Evolutionary conservation across 306 rosid genomes (phyloP).

Genomic region (Cucurbita moschata): DNA sequence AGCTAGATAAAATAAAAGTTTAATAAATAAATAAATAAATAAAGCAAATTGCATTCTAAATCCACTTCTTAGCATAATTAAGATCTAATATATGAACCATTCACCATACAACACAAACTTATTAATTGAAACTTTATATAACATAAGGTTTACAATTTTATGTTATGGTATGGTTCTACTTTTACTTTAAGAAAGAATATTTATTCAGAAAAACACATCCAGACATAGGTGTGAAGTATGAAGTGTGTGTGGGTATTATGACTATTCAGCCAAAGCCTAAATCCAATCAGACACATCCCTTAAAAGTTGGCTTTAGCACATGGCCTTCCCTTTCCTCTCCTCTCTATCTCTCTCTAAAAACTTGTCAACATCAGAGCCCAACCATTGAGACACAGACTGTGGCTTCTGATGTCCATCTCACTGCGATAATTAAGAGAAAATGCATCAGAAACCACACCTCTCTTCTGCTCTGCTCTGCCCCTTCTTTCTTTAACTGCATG

Average conservation of each 20-base stretch:
- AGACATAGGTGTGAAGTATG: too few relatives aligned
- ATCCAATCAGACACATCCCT: conserved; percentile 24
- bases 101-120: too few relatives aligned
- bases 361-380: conserved; percentile 40
- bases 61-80: too few relatives aligned
- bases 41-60: too few relatives aligned
- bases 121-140: too few relatives aligned
- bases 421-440: conserved; percentile 25
- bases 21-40: too few relatives aligned
- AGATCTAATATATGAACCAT: too few relatives aligned
- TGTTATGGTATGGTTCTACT: too few relatives aligned
- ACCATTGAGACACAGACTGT: conserved; percentile 16
- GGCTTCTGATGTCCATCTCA: conserved; percentile 40
- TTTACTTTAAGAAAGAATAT: too few relatives aligned
- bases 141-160: too few relatives aligned
- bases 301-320: conserved; percentile 73
- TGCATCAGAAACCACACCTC: background rate
- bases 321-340: conserved; percentile 20
- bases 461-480: background rate
- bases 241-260: background rate
- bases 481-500: background rate
- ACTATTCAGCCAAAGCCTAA: background rate
- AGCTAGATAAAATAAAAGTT: too few relatives aligned
- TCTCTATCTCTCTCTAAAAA: conserved; percentile 16
- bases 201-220: too few relatives aligned